Evolutionary conservation across 1,284 basidiomycete species (phyloP).

Genomic region (Cronartium quercuum): DNA sequence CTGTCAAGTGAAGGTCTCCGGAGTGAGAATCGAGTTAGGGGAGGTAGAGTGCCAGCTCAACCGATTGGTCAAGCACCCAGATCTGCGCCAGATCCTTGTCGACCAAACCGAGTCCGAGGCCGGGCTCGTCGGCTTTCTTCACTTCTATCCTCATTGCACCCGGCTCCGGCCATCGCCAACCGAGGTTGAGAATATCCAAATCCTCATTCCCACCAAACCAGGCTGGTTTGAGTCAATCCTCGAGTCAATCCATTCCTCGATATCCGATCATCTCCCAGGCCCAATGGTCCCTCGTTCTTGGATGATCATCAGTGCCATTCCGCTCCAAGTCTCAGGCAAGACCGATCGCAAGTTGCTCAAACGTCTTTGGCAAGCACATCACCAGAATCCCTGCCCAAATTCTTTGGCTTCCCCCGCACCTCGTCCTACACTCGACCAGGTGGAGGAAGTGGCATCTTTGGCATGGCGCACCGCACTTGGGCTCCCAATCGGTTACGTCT

Average conservation of each 20-base stretch:
- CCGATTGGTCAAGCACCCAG: slow-evolving; percentile 20
- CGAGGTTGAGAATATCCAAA: slow-evolving; percentile 8
- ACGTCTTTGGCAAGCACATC: background rate
- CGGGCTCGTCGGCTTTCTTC: slow-evolving; percentile 41
- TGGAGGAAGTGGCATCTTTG: slow-evolving; percentile 37
- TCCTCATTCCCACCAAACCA: background rate
- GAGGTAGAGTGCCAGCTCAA: slow-evolving; percentile 44
- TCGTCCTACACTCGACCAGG: background rate
- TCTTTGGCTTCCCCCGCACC: background rate
- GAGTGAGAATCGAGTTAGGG: slow-evolving; percentile 43
- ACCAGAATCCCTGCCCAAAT: background rate
- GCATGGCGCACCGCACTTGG: slow-evolving; percentile 41
- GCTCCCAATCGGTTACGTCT: background rate
- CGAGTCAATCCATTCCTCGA: slow-evolving; percentile 20
- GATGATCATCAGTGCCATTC: slow-evolving; percentile 42
- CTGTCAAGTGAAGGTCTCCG: slow-evolving; percentile 45
- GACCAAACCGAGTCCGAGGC: slow-evolving; percentile 41
- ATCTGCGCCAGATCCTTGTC: slow-evolving; percentile 41
- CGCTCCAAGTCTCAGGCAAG: slow-evolving; percentile 44
- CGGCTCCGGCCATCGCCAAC: slow-evolving; percentile 39
- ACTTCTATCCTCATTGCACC: background rate
- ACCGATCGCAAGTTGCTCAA: slow-evolving; percentile 42
- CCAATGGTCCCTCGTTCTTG: slow-evolving; percentile 44
- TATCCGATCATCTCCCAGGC: slow-evolving; percentile 39
- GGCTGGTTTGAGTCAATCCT: slow-evolving; percentile 35